Evolutionary conservation across 148 eudicot genomes (phyloP), one percentile per base, ranked within the genome.

Genomic region (Silene conica): DNA sequence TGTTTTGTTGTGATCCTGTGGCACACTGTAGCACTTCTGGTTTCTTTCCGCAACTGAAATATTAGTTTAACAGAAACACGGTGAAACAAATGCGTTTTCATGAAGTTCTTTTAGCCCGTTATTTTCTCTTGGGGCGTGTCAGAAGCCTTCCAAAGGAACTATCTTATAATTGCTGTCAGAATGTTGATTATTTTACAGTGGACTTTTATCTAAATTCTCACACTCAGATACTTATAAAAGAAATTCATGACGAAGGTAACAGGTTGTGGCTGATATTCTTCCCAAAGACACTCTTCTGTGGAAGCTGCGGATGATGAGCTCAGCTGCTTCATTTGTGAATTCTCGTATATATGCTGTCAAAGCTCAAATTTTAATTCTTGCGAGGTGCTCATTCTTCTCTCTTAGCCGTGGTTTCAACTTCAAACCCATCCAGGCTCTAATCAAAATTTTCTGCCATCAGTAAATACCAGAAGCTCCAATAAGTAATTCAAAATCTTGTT

Each of bases 271-370:
- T 54, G 80, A 79, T 73, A 79, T 76, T 52, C 79, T 85, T 70
- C 85, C 83, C 2, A 79, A 72, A 67, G 78, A 83, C 58, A 81
- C 86, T 25, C 77, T 87, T 63, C 13, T 72, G 14, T 84, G 90
- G 88, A 87, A 85, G 85, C 31, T 87, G 73, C 76, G 60, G 45
- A 76, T 87, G 73, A 78, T 81, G 58, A 81, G 79, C 77, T 61
- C 86, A 55, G 83, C 83, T 59, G 75, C 70, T 55, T 70, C 72
- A 22, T 74, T 25, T 69, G 80, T 80, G 19, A 87, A 83, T 71
- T 80, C 86, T 10, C 85, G 82, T 59, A 63, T 87, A 19, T 83
- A 79, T 77, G 77, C 80, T 57, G 84, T 85, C 13, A 85, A 75
- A 69, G 82, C 83, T 72, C 74, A 87, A 69, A 74, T 76, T 70